Percentiles rank a stretch among this genome's conserved stretches.
Conservation (phyloP, 495 filamentous ascomycete genomes). For the Xeromyces bisporus region DNA sequence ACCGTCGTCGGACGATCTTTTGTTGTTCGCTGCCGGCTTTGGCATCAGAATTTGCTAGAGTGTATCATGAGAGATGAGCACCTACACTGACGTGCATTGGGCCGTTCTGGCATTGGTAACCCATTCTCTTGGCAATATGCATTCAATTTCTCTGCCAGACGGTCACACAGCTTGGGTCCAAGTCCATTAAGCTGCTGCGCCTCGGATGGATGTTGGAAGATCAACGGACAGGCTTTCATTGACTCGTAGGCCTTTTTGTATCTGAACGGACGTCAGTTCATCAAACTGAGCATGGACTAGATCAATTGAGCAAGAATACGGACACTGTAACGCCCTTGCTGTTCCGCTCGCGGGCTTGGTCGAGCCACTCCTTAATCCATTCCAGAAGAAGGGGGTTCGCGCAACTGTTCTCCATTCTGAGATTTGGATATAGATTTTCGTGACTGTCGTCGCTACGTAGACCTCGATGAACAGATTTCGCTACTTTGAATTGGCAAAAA, state of each 20-base stretch:
- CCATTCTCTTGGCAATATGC: constrained; percentile 51
- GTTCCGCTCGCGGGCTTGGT: constrained; percentile 53
- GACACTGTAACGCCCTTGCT: constrained; percentile 48
- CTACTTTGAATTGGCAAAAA: too few species aligned
- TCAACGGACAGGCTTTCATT: constrained; percentile 60
- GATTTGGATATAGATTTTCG: too few species aligned
- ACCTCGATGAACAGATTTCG: too few species aligned
- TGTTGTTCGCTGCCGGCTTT: constrained; percentile 10
- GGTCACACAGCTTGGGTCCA: constrained; percentile 50
- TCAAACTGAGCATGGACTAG: too few species aligned
- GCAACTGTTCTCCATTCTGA: constrained; percentile 31
- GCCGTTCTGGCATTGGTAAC: constrained; percentile 45
- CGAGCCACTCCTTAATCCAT: constrained; percentile 71
- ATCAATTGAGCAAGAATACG: too few species aligned
- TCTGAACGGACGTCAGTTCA: constrained; percentile 11
- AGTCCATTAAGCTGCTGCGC: constrained; percentile 56
- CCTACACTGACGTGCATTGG: constrained; percentile 15
- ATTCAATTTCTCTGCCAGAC: constrained; percentile 51
- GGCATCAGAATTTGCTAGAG: background rate
- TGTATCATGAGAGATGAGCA: background rate
- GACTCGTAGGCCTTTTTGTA: constrained; percentile 73
- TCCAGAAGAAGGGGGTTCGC: constrained; percentile 59
- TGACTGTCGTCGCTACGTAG: too few species aligned
- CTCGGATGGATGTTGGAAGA: constrained; percentile 59
- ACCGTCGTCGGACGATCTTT: constrained; percentile 30